Conservation (phyloP, 1,284 basidiomycete genomes). For the Naganishia albida region DNA sequence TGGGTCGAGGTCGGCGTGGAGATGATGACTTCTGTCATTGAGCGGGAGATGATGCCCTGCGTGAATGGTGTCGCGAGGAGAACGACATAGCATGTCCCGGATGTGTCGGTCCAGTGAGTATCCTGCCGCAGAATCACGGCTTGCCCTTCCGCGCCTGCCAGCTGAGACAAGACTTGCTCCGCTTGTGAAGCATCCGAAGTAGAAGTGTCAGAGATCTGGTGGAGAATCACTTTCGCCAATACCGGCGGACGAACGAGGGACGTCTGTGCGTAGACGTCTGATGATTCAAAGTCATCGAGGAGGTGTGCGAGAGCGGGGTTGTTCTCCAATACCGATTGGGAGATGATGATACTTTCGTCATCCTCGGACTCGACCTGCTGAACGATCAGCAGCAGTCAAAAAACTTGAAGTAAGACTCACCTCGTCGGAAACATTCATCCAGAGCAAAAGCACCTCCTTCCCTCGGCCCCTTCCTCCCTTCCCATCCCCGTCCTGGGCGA, state of each 20-base stretch:
- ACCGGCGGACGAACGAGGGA: conserved; percentile 24
- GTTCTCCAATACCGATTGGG: conserved; percentile 7
- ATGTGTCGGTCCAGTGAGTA: conserved; percentile 6
- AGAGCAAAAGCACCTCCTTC: conserved; percentile 20
- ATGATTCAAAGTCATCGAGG: conserved; percentile 2
- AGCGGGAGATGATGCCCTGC: conserved; percentile 9
- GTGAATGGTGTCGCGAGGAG: conserved; percentile 20
- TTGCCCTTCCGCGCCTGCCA: background rate
- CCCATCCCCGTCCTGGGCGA: background rate
- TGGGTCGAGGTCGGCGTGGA: background rate
- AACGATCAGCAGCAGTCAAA: background rate
- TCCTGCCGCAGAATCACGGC: conserved; percentile 17
- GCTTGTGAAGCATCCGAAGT: conserved; percentile 3
- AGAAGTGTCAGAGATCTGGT: background rate
- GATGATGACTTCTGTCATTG: conserved; percentile 22
- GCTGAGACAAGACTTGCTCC: conserved; percentile 4
- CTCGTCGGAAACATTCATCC: conserved; percentile 1
- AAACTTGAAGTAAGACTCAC: background rate
- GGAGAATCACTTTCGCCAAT: conserved; percentile 17
- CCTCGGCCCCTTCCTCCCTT: background rate
- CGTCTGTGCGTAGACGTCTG: conserved; percentile 1
- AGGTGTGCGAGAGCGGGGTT: conserved; percentile 16
- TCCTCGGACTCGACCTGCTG: background rate
- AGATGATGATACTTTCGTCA: conserved; percentile 4
- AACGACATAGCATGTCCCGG: conserved; percentile 7